phyloP scores from a whole-genome alignment of 73 alveolate genomes.

The Symbiodinium pilosum region DNA sequence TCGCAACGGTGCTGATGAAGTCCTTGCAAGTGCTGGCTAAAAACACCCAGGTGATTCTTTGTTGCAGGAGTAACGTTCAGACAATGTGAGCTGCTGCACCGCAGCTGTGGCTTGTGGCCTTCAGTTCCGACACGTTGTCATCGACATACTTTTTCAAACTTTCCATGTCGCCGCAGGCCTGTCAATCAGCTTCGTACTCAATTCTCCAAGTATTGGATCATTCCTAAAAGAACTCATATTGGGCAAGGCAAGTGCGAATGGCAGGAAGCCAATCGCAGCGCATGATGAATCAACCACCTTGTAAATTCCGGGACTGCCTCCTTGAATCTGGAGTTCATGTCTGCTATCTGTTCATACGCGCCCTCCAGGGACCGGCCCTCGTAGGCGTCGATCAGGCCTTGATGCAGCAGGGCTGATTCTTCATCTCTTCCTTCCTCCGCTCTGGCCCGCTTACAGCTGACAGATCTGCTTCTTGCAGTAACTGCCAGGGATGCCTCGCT shows the following conservation, averaged over 20 bases:
- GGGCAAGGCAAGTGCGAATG: background rate
- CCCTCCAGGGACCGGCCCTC: slow-evolving; percentile 86
- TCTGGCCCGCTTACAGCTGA: too few species aligned
- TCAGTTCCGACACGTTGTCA: slow-evolving; percentile 55
- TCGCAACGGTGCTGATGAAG: slow-evolving; percentile 58
- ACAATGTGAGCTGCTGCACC: background rate
- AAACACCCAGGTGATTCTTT: background rate
- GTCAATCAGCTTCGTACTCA: too few species aligned
- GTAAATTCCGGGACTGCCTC: background rate
- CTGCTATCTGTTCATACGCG: slow-evolving; percentile 76
- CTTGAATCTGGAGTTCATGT: slow-evolving; percentile 49
- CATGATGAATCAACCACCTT: too few species aligned
- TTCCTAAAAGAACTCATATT: too few species aligned
- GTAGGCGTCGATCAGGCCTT: slow-evolving; percentile 54
- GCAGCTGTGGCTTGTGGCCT: background rate
- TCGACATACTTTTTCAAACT: slow-evolving; percentile 70
- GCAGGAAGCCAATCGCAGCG: background rate
- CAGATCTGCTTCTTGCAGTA: too few species aligned
- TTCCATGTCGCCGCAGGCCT: slow-evolving; percentile 92
- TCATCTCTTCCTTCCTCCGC: too few species aligned
- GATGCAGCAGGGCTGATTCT: too few species aligned
- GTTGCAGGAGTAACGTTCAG: background rate
- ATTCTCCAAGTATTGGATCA: too few species aligned
- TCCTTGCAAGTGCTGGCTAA: too few species aligned
- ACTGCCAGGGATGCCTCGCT: too few species aligned